Conservation (phyloP, 1,284 basidiomycete species). For the Boletellus dicymbophilus region DNA sequence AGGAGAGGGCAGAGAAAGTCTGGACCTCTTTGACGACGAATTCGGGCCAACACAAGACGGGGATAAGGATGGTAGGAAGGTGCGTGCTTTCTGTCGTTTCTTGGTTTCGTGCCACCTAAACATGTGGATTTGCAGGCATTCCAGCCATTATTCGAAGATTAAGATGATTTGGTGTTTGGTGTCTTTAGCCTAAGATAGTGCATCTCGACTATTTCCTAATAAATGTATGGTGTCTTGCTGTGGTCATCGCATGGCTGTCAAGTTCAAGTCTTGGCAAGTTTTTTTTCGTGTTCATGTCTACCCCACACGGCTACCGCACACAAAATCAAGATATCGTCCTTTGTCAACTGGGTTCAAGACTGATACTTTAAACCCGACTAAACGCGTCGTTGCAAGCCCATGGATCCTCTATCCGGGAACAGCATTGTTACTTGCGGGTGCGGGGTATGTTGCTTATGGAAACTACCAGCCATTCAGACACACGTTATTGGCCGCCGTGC, state of each 20-base stretch:
- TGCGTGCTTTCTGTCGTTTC: conserved; percentile 18
- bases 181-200: no score
- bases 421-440: conserved; percentile 33
- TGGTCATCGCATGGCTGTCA: conserved; percentile 11
- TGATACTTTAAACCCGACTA: not conserved
- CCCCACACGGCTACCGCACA: conserved; percentile 3
- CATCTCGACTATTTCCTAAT: not conserved
- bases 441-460: conserved; percentile 54
- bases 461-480: conserved; percentile 67
- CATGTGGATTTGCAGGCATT: conserved; percentile 43
- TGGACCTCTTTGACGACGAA: conserved; percentile 44
- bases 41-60: conserved; percentile 54
- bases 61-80: conserved; percentile 35
- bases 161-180: conserved; percentile 20
- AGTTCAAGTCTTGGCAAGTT: conserved; percentile 14
- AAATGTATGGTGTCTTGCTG: conserved; percentile 17
- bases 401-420: conserved; percentile 28
- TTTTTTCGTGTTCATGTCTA: conserved; percentile 10
- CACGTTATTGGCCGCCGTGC: conserved; percentile 58
- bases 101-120: not conserved
- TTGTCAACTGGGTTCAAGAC: conserved; percentile 15
- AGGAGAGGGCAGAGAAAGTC: conserved; percentile 26
- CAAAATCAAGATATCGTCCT: conserved; percentile 4
- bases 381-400: conserved; percentile 7
- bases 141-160: conserved; percentile 70